phyloP scores from a whole-genome alignment of 2,329 filamentous ascomycete genomes.

The Colletotrichum australisinense region DNA sequence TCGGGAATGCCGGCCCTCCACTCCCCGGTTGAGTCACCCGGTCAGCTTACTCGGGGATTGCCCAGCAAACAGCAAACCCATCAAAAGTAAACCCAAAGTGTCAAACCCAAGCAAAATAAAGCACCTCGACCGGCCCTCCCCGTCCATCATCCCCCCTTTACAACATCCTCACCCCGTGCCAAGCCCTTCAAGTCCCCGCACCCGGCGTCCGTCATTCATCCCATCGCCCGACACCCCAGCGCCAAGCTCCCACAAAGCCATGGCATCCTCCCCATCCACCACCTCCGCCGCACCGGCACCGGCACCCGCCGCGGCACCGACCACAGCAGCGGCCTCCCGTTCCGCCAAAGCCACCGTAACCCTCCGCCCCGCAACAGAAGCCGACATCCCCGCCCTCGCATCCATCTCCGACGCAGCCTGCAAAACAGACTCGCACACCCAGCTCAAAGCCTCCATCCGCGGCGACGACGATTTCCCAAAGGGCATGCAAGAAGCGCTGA shows the following conservation, averaged over 20 bases:
- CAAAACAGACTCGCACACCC: slow-evolving; percentile 43
- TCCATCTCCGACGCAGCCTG: slow-evolving; percentile 46
- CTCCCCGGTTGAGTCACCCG: neutral
- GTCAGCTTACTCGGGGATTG: neutral
- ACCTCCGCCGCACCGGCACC: neutral
- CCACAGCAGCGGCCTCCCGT: neutral
- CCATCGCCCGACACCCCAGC: neutral
- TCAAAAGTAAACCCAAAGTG: neutral
- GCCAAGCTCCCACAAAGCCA: neutral
- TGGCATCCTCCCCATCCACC: neutral
- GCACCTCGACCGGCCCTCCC: neutral
- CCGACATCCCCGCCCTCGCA: slow-evolving; percentile 46
- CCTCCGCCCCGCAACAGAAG: slow-evolving; percentile 6
- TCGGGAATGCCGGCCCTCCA: neutral
- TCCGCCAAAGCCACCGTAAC: neutral
- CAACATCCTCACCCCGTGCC: neutral
- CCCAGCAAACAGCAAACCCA: neutral
- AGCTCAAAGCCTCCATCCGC: slow-evolving; percentile 47
- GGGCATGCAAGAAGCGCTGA: slow-evolving; percentile 37
- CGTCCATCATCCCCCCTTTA: neutral
- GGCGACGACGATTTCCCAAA: slow-evolving; percentile 41
- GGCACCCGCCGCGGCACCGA: neutral
- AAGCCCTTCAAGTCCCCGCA: neutral
- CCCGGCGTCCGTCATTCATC: neutral
- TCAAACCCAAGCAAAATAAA: neutral